Base-by-base conservation (phyloP, 139 green algal genomes). In the Closterium sp. region DNA sequence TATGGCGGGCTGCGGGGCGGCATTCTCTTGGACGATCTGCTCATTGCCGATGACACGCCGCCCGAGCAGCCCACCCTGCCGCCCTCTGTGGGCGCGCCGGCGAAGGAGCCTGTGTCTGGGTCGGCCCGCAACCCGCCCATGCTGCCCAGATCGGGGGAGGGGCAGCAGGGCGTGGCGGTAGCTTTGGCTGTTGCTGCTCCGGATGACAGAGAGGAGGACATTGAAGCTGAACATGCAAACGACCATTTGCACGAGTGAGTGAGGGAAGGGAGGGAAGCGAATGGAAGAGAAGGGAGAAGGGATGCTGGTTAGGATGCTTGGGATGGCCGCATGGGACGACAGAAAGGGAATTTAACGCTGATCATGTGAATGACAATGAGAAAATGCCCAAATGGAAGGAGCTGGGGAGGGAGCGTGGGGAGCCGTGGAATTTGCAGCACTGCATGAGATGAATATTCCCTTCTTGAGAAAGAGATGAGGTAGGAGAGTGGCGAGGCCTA, bases 1-100 rank as follows among this genome's bases (percentile, higher is more conserved):
- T 99, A 99, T 88, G 98, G 98, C 45, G 98, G 98, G 38, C 95
- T 99, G 24, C 96, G 97, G 31, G 96, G 97, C 89, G 94, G 91
- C 70, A 84, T 95, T 1, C 96, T 99, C 91, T 95, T 99, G 89
- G 97, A 97, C 50, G 98, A 99, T 91, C 92, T 98, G 92, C 94
- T 97, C 42, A 95, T 97, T 24, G 70, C 87, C 9, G 92, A 96
- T 62, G 95, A 96, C 84, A 50, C 84, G n/a, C 84, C 84, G 7
- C 84, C 84, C 84, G 84, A 87, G 84, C 84, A 30, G 84, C n/a
- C 6, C 3, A 87, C 84, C n/a, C 84, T 87, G 84, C 84, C 84
- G 22, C 84, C 73, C 27, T 28, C 84, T 2, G 19, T 24, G 9
- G 84, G 38, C 10, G 38, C 84, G n/a, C 84, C 84, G 84, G n/a